A percentile compares a stretch with the other conserved stretches of the same genome.
Evolutionary conservation across 2,329 filamentous ascomycete species (phyloP).

Genomic region (Herpotrichia juniperi): DNA sequence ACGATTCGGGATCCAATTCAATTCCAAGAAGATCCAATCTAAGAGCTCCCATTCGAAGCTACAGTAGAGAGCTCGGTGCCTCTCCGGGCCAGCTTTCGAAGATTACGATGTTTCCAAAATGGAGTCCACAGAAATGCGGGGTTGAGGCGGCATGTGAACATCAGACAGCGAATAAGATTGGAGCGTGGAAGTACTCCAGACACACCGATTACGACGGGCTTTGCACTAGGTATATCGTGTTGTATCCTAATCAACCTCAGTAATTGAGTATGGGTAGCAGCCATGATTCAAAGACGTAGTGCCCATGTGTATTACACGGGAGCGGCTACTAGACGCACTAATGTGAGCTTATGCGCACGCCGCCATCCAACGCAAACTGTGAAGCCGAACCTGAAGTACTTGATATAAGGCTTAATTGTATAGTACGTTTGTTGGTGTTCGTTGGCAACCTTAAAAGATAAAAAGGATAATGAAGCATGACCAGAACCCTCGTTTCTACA

Average conservation of each 20-base stretch:
- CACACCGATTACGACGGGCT: background rate
- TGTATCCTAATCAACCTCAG: background rate
- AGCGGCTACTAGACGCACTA: too few relatives aligned
- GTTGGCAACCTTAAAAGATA: too few relatives aligned
- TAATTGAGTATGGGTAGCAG: background rate
- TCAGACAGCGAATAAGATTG: conserved; percentile 9
- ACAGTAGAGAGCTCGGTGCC: background rate
- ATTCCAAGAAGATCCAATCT: background rate
- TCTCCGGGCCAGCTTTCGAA: background rate
- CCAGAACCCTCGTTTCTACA: too few relatives aligned
- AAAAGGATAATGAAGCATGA: too few relatives aligned
- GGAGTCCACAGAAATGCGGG: conserved; percentile 13
- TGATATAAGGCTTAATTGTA: too few relatives aligned
- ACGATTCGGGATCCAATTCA: background rate
- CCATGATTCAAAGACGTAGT: background rate
- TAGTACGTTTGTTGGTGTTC: too few relatives aligned
- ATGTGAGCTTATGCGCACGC: too few relatives aligned
- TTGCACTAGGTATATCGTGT: background rate
- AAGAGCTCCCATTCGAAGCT: background rate
- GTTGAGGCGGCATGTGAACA: conserved; percentile 11
- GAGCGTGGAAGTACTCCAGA: background rate
- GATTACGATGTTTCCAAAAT: conserved; percentile 5
- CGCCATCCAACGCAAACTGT: too few relatives aligned
- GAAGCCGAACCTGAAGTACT: too few relatives aligned
- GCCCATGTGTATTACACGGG: background rate